Evolutionary conservation across 495 filamentous ascomycete species (phyloP).

Genomic region (Hyaloscypha variabilis): DNA sequence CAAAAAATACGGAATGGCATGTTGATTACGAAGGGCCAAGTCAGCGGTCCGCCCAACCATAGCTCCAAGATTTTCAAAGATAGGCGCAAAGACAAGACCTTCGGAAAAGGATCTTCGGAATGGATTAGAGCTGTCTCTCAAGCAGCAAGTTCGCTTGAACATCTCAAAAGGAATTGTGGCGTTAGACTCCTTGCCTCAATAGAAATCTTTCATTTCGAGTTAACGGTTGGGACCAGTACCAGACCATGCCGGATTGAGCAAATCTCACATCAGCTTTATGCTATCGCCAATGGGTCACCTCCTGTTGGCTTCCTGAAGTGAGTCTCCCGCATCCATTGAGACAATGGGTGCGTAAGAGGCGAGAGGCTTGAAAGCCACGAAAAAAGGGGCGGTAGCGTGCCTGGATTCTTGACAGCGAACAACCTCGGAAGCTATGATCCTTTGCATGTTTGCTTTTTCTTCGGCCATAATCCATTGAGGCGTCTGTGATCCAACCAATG

Average conservation of each 20-base stretch:
- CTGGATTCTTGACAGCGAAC: no score
- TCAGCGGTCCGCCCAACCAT: background rate
- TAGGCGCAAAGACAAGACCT: background rate
- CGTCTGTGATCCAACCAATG: no score
- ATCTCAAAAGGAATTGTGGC: no score
- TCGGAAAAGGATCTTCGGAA: background rate
- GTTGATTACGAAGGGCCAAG: slow-evolving; percentile 32
- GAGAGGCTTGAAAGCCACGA: no score
- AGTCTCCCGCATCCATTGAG: no score
- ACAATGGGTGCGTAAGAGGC: no score
- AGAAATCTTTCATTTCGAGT: no score
- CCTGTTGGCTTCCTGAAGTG: background rate
- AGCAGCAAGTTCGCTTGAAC: background rate
- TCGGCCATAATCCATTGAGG: no score
- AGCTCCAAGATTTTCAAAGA: background rate
- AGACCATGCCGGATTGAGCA: background rate
- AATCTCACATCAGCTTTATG: background rate
- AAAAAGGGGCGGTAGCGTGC: no score
- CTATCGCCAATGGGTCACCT: background rate
- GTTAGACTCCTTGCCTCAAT: background rate
- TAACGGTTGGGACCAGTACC: background rate
- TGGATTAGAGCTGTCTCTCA: background rate
- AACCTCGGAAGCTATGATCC: no score
- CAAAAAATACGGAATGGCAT: slow-evolving; percentile 47
- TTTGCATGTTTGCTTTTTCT: no score